These are phyloP conservation scores for Myriosclerotinia scirpicola DNA, from an alignment of 2,329 filamentous ascomycete genomes.

Conservation along the genomic window DNA sequence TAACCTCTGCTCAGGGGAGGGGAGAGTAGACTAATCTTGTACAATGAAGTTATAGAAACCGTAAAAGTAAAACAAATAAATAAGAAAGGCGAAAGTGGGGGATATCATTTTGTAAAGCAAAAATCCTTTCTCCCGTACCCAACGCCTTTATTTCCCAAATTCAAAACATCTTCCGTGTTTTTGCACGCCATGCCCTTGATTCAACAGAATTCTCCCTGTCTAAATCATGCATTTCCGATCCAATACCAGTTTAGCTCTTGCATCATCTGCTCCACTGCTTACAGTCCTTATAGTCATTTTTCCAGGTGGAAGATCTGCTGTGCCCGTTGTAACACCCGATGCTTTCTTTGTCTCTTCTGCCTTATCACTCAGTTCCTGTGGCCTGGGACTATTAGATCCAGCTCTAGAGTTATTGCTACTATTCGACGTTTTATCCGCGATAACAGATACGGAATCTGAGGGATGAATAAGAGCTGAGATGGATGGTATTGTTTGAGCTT, in stretches of 20 bases:
- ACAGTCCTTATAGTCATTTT: slow-evolving; percentile 46
- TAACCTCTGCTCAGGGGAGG: neutral
- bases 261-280: slow-evolving; percentile 62
- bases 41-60: slow-evolving; percentile 2
- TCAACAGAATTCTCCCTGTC: neutral
- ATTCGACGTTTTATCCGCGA: slow-evolving; percentile 38
- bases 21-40: neutral
- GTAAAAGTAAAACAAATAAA: neutral
- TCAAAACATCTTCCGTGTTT: neutral
- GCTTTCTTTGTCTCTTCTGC: slow-evolving; percentile 1
- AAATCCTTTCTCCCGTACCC: slow-evolving; percentile 9
- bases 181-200: slow-evolving; percentile 18
- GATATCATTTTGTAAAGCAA: slow-evolving; percentile 22
- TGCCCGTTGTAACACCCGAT: neutral
- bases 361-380: slow-evolving; percentile 41
- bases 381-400: slow-evolving; percentile 36
- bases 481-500: slow-evolving; percentile 39
- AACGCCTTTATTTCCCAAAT: neutral
- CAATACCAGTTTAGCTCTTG: slow-evolving; percentile 63
- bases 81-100: slow-evolving; percentile 20
- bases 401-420: slow-evolving; percentile 37
- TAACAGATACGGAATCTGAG: slow-evolving; percentile 36
- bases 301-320: slow-evolving; percentile 53
- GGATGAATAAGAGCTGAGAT: slow-evolving; percentile 40
- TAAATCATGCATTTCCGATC: slow-evolving; percentile 54